These are phyloP conservation scores for Syzygium oleosum DNA, from an alignment of 345 rosid species.

Conservation along the genomic window DNA sequence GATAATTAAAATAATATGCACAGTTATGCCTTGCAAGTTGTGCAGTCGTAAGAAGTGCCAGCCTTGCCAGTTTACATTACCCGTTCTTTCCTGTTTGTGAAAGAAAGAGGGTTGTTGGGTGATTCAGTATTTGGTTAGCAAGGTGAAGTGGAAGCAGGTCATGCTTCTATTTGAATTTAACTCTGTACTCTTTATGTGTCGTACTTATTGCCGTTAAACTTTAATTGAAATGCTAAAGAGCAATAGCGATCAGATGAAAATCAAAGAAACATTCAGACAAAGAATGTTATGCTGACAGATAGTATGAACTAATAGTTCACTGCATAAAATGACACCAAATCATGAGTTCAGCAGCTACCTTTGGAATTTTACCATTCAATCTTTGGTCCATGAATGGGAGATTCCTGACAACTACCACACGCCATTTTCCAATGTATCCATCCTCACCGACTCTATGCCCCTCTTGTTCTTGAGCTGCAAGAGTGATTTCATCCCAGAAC, in stretches of 20 bases:
- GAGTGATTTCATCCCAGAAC: constrained; percentile 91
- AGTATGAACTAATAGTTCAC: not conserved
- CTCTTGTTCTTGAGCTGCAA: constrained; percentile 53
- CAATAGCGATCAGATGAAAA: not conserved
- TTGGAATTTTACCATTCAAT: constrained; percentile 95
- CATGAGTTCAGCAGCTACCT: constrained; percentile 32
- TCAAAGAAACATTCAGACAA: not conserved
- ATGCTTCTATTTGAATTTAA: not conserved
- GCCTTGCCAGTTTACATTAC: not conserved
- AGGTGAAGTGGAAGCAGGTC: not conserved
- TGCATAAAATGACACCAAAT: not conserved
- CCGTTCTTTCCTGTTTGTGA: not conserved
- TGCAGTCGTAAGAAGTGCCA: not conserved
- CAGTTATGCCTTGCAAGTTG: not conserved
- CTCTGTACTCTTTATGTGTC: not conserved
- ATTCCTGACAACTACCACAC: constrained; percentile 63
- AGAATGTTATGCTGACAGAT: not conserved
- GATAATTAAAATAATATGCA: not conserved
- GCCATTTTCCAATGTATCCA: constrained; percentile 74
- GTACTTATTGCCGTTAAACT: not conserved
- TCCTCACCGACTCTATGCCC: constrained; percentile 52
- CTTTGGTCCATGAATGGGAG: constrained; percentile 89
- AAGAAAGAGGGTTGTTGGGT: not conserved
- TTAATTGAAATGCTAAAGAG: not conserved
- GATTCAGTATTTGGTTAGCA: not conserved